Evolutionary conservation across 345 rosid genomes (phyloP).

Genomic region (Dipteronia dyeriana): DNA sequence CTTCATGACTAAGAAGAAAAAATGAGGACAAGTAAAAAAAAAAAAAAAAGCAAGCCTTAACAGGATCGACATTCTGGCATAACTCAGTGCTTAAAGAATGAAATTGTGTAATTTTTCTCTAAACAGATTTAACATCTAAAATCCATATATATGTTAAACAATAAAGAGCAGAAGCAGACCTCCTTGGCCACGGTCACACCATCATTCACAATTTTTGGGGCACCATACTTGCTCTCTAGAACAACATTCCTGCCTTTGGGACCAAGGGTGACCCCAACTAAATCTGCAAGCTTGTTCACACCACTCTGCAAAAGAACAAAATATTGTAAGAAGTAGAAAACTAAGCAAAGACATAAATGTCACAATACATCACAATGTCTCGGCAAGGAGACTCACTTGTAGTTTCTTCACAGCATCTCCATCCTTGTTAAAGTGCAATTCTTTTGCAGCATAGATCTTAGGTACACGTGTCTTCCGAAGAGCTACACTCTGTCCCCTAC

Average conservation of each 20-base stretch:
- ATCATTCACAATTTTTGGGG: conserved; percentile 95
- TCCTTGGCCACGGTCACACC: conserved; percentile 98
- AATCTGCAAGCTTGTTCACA: conserved; percentile 96
- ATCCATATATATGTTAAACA: background rate
- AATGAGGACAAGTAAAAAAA: background rate
- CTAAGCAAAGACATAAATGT: conserved; percentile 3
- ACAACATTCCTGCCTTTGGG: conserved; percentile 98
- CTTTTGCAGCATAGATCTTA: conserved; percentile 83
- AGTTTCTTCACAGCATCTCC: conserved; percentile 85
- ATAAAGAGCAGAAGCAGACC: conserved; percentile 39
- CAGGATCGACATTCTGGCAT: background rate
- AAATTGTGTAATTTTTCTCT: too few species aligned
- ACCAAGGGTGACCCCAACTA: conserved; percentile 97
- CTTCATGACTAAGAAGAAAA: background rate
- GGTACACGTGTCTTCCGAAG: conserved; percentile 49
- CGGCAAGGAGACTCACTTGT: conserved; percentile 58
- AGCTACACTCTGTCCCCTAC: conserved; percentile 49
- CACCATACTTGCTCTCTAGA: conserved; percentile 97
- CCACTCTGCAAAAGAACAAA: conserved; percentile 56
- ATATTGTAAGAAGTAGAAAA: conserved; percentile 1
- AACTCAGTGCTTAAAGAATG: background rate
- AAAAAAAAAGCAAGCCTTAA: background rate
- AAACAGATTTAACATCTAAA: background rate
- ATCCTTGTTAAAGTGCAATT: conserved; percentile 91
- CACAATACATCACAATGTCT: background rate